A percentile compares a stretch with the other conserved stretches of the same genome.
Conservation (phyloP, 805 yeast species). For the Hanseniaspora occidentalis region DNA sequence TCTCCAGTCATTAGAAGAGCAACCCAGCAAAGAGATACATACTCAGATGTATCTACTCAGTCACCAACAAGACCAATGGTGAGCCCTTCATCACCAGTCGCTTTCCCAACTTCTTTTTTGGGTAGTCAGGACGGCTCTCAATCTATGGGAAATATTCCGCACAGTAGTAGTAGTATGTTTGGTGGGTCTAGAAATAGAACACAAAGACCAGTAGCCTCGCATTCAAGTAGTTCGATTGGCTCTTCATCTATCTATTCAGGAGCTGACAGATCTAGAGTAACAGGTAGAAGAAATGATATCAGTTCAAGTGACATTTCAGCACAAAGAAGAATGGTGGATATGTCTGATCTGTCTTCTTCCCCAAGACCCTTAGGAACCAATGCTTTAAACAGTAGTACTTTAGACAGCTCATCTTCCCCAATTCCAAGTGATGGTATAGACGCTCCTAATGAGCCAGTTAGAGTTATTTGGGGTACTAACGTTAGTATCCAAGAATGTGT, state of each 20-base stretch:
- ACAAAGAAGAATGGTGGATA: conserved; percentile 54
- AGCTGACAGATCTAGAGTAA: background rate
- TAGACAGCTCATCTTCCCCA: conserved; percentile 6
- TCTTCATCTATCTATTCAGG: conserved; percentile 31
- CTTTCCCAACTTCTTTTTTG: conserved; percentile 33
- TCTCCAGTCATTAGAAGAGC: background rate
- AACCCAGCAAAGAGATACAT: background rate
- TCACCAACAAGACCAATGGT: conserved; percentile 19
- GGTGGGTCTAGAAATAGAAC: conserved; percentile 4
- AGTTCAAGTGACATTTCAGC: conserved; percentile 63
- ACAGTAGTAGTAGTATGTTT: background rate
- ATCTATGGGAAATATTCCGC: conserved; percentile 8
- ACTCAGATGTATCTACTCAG: conserved; percentile 12
- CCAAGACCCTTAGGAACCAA: background rate
- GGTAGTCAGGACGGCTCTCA: conserved; percentile 12
- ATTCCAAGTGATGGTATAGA: conserved; percentile 1
- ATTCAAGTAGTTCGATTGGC: conserved; percentile 17
- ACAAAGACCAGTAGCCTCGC: conserved; percentile 6
- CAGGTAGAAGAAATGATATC: conserved; percentile 57
- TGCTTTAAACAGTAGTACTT: background rate
- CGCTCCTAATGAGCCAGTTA: conserved; percentile 54
- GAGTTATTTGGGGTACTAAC: conserved; percentile 98
- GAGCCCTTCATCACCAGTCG: conserved; percentile 42
- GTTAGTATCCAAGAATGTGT: conserved; percentile 85
- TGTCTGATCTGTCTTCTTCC: conserved; percentile 23